Base-by-base conservation (phyloP, 306 rosid species). In the Calophaca sinica region DNA sequence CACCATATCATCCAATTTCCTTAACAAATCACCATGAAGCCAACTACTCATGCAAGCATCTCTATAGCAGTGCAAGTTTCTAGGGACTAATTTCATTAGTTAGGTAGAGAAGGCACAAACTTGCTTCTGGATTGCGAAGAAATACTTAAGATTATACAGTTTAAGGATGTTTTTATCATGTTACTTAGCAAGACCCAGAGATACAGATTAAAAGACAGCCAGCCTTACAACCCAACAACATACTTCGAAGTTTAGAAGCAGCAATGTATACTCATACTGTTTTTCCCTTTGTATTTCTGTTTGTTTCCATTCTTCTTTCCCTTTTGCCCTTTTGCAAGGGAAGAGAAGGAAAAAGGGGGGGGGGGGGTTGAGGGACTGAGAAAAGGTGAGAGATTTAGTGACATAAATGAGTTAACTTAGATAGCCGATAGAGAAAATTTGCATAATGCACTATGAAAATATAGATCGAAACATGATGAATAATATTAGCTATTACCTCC, bases 401-500 rank as follows among this genome's bases (percentile, higher is more conserved):
- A 53, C 57, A 26, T 31, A 36, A 46, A 38, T 36, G 64, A 53
- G 74, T n/a, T 46, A 35, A 33, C 74, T 44, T 62, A 49, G 55
- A 46, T 12, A 78, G 55, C 70, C 80, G 48, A 36, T 5, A 31
- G 72, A 64, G 42, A 75, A 63, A 51, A 72, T 2, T 59, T 52
- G 59, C 70, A 76, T 9, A 39, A 62, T 72, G 65, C 73, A 60
- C 14, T 31, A 7, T 7, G 73, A 46, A 63, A 57, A 13, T 31
- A 44, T 26, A 48, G 20, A 65, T 58, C 20, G 31, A 59, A 36
- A 52, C 52, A 38, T 12, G 74, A 32, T n/a, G 33, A 71, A 75
- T 50, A 76, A 6, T 20, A 58, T 59, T 39, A 62, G 71, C 52
- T 68, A 58, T 41, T 92, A 94, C 99, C 99, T 94, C 91, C 13